These are phyloP conservation scores for Diaporthe humulicola DNA, from an alignment of 2,329 filamentous ascomycete species.

Conservation along the genomic window DNA sequence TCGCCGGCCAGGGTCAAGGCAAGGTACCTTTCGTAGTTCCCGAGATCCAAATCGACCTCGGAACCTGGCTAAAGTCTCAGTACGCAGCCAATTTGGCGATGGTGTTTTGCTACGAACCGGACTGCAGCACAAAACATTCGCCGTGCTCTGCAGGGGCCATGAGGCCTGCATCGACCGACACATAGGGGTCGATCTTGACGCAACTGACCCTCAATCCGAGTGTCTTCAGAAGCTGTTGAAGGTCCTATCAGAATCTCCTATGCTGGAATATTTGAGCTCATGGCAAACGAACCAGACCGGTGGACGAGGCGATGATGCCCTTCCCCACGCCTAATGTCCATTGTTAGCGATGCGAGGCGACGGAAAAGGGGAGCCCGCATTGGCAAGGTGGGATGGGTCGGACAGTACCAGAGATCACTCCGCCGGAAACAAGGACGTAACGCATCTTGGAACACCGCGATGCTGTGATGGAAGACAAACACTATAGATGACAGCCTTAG, in stretches of 20 bases:
- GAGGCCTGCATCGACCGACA: constrained; percentile 54
- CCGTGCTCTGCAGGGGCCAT: constrained; percentile 72
- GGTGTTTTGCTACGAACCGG: constrained; percentile 23
- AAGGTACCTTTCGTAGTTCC: constrained; percentile 77
- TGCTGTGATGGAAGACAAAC: background rate
- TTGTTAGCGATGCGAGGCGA: constrained; percentile 23
- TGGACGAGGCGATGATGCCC: constrained; percentile 41
- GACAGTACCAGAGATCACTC: constrained; percentile 41
- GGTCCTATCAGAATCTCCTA: constrained; percentile 29
- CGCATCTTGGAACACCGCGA: constrained; percentile 39
- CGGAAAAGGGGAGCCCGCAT: background rate
- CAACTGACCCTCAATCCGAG: constrained; percentile 80
- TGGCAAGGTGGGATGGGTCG: constrained; percentile 18
- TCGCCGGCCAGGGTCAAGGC: constrained; percentile 85
- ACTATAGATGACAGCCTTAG: background rate
- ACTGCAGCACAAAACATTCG: constrained; percentile 86
- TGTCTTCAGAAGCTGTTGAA: constrained; percentile 77
- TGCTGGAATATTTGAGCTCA: background rate
- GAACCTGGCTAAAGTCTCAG: constrained; percentile 39
- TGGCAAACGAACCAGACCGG: constrained; percentile 36
- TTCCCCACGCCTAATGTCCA: constrained; percentile 39
- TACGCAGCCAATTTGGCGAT: background rate
- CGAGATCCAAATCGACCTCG: constrained; percentile 66
- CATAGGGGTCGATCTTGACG: constrained; percentile 65
- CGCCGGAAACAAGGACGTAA: constrained; percentile 41